Conservation (phyloP, 1,139 yeast species). For the Suzukiozyma palmioleophila region DNA sequence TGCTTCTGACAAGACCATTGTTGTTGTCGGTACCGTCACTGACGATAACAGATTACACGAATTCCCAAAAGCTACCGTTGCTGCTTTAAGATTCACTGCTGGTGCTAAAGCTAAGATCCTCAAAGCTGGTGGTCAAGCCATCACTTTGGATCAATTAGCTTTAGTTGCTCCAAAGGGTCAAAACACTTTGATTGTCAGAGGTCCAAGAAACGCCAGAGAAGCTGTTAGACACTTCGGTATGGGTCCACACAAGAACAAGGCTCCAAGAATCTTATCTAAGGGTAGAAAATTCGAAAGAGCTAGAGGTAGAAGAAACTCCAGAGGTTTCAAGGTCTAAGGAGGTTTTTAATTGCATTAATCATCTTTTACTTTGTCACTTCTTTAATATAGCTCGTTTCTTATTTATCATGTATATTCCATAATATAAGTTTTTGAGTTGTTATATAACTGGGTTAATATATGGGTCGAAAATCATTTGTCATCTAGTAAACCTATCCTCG, state of each 20-base stretch:
- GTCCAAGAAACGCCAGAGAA: slow-evolving; percentile 98
- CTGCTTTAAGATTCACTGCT: slow-evolving; percentile 99
- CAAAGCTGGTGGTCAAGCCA: slow-evolving; percentile 99
- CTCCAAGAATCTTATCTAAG: slow-evolving; percentile 95
- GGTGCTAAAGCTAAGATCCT: slow-evolving; percentile 97
- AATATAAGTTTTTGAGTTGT: slow-evolving; percentile 1
- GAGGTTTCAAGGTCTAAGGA: slow-evolving; percentile 99
- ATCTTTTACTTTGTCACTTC: neutral
- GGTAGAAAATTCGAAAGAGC: slow-evolving; percentile 99
- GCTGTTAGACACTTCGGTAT: slow-evolving; percentile 99
- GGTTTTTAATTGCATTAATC: slow-evolving; percentile 11
- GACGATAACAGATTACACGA: slow-evolving; percentile 93
- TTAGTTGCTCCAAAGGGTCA: slow-evolving; percentile 99
- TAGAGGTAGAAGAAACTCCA: slow-evolving; percentile 98
- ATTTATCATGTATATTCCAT: slow-evolving; percentile 1
- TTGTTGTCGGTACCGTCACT: slow-evolving; percentile 98
- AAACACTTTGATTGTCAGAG: slow-evolving; percentile 97
- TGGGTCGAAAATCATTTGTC: neutral
- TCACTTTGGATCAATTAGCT: slow-evolving; percentile 98
- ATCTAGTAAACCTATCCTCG: neutral
- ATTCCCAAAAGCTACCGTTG: slow-evolving; percentile 95
- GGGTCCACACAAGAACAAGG: slow-evolving; percentile 99
- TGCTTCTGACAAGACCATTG: slow-evolving; percentile 88
- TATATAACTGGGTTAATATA: slow-evolving; percentile 1
- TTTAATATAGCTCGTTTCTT: slow-evolving; percentile 2